These are phyloP conservation scores for Termitomyces heimii DNA, from an alignment of 768 basidiomycete species.

Conservation along the genomic window DNA sequence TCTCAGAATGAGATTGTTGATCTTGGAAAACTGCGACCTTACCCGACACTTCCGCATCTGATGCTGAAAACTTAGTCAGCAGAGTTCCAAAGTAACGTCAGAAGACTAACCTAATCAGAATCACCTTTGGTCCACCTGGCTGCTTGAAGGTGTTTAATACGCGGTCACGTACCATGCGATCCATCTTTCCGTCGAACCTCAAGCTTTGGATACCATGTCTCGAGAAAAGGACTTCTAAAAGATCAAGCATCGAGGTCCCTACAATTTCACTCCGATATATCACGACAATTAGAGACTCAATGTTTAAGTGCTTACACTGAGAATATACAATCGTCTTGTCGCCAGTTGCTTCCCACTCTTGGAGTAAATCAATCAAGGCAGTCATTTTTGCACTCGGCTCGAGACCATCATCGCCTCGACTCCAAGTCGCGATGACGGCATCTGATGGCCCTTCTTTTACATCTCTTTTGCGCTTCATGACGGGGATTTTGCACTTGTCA, in stretches of 20 bases:
- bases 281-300: background rate
- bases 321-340: slow-evolving; percentile 72
- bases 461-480: slow-evolving; percentile 16
- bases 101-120: slow-evolving; percentile 49
- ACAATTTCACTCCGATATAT: background rate
- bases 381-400: slow-evolving; percentile 70
- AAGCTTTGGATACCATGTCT: slow-evolving; percentile 52
- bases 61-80: slow-evolving; percentile 30
- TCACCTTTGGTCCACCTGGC: slow-evolving; percentile 51
- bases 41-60: slow-evolving; percentile 65
- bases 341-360: slow-evolving; percentile 51
- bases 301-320: slow-evolving; percentile 42
- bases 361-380: slow-evolving; percentile 46
- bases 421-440: slow-evolving; percentile 47
- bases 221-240: slow-evolving; percentile 54
- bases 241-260: slow-evolving; percentile 74
- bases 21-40: background rate
- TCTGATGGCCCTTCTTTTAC: slow-evolving; percentile 28
- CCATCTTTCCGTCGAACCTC: slow-evolving; percentile 70
- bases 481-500: slow-evolving; percentile 11
- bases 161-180: slow-evolving; percentile 41
- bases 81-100: background rate
- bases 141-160: slow-evolving; percentile 49
- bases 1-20: background rate
- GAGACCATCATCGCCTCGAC: slow-evolving; percentile 53